Conservation (phyloP, 2,329 filamentous ascomycete genomes). For the Periconia macrospinosa region DNA sequence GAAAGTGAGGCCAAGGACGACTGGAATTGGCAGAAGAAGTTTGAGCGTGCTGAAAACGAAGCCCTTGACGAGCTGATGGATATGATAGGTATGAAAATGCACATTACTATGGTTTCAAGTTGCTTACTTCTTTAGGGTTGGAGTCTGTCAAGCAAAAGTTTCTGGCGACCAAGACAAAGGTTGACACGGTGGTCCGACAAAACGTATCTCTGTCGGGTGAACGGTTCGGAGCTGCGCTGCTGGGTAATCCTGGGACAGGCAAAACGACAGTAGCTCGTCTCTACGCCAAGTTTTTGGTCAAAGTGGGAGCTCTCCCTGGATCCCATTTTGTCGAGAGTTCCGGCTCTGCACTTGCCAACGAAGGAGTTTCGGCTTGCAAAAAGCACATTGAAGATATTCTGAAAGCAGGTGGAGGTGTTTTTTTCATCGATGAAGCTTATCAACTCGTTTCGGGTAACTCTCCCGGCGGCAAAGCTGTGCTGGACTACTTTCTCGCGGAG, state of each 20-base stretch:
- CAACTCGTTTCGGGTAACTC: conserved; percentile 66
- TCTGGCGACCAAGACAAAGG: conserved; percentile 62
- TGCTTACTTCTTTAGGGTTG: conserved; percentile 42
- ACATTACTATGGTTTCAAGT: background rate
- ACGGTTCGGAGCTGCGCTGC: conserved; percentile 63
- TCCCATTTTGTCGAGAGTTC: conserved; percentile 66
- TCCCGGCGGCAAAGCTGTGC: conserved; percentile 60
- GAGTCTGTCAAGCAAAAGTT: conserved; percentile 69
- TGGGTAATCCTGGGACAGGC: conserved; percentile 76
- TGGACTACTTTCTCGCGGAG: conserved; percentile 73
- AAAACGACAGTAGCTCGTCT: conserved; percentile 77
- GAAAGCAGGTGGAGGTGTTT: conserved; percentile 63
- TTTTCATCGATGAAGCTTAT: conserved; percentile 82
- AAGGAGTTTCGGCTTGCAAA: conserved; percentile 62
- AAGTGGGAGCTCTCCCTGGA: conserved; percentile 65
- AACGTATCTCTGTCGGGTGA: conserved; percentile 57
- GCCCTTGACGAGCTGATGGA: conserved; percentile 66
- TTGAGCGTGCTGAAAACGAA: conserved; percentile 54
- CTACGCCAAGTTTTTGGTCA: conserved; percentile 67
- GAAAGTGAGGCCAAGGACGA: conserved; percentile 48
- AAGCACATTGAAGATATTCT: conserved; percentile 60
- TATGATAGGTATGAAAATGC: conserved; percentile 61
- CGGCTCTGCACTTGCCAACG: conserved; percentile 65
- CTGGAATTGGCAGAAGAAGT: conserved; percentile 64
- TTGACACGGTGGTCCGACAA: conserved; percentile 65